A percentile compares a stretch with the other conserved stretches of the same genome.
These are phyloP conservation scores for Amanita pallidorosea DNA, from an alignment of 768 basidiomycete species.

Conservation along the genomic window DNA sequence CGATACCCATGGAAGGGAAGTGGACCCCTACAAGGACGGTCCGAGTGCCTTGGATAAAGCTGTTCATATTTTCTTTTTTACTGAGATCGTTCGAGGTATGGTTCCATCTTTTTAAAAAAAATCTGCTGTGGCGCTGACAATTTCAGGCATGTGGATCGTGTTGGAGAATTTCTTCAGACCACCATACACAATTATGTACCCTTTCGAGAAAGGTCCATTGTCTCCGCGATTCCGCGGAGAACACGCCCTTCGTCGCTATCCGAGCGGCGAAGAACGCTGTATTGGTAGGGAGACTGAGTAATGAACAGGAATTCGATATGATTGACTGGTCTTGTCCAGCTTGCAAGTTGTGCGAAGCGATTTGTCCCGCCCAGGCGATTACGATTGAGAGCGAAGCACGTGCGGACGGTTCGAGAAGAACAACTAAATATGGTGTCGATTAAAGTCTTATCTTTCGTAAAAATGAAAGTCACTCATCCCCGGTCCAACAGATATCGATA, in stretches of 20 bases:
- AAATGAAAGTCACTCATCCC: not conserved
- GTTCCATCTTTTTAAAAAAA: not conserved
- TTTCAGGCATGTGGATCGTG: conserved; percentile 94
- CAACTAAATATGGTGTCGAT: conserved; percentile 86
- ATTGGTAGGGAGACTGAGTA: conserved; percentile 57
- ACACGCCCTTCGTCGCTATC: conserved; percentile 93
- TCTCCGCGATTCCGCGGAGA: conserved; percentile 98
- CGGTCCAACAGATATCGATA: conserved; percentile 73
- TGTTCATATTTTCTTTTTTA: conserved; percentile 95
- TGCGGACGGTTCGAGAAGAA: conserved; percentile 89
- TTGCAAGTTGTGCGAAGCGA: conserved; percentile 98
- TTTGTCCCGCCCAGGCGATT: conserved; percentile 98
- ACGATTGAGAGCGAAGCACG: conserved; percentile 98
- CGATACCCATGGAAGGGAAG: conserved; percentile 38
- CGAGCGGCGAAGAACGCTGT: conserved; percentile 96
- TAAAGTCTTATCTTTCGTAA: not conserved
- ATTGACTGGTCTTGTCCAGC: conserved; percentile 34
- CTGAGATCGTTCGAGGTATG: conserved; percentile 89
- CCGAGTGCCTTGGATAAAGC: conserved; percentile 94
- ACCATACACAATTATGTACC: conserved; percentile 98
- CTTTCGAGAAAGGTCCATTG: conserved; percentile 95
- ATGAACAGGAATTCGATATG: not conserved
- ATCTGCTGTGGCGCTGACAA: conserved; percentile 9
- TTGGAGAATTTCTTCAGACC: conserved; percentile 85
- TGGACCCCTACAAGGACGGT: conserved; percentile 66